Conservation (phyloP, 495 filamentous ascomycete species). For the Aspergillus biplanus region DNA sequence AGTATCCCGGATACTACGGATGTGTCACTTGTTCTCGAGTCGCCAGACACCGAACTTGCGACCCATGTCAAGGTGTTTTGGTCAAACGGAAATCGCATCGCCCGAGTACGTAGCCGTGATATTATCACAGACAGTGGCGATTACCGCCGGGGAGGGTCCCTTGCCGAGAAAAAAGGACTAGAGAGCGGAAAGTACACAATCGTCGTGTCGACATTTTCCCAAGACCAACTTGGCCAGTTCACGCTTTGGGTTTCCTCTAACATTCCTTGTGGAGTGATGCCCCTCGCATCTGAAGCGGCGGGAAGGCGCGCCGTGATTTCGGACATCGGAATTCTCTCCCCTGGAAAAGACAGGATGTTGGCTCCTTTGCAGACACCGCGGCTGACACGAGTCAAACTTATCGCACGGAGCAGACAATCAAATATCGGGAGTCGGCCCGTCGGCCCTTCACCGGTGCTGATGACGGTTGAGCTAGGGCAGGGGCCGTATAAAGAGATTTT, state of each 20-base stretch:
- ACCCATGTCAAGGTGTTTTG: conserved; percentile 85
- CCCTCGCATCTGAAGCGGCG: conserved; percentile 67
- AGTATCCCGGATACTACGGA: conserved; percentile 57
- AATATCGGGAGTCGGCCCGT: conserved; percentile 40
- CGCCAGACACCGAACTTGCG: conserved; percentile 68
- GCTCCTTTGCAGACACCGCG: conserved; percentile 54
- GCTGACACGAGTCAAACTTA: conserved; percentile 60
- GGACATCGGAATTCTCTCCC: conserved; percentile 50
- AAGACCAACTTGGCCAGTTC: conserved; percentile 74
- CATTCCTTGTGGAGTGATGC: conserved; percentile 51
- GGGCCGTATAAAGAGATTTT: conserved; percentile 67
- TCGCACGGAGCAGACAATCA: conserved; percentile 49
- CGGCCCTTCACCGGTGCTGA: conserved; percentile 59
- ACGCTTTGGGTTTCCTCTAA: conserved; percentile 70
- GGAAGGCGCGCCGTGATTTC: conserved; percentile 63
- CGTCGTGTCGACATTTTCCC: conserved; percentile 85
- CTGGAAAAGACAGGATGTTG: conserved; percentile 56
- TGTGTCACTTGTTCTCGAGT: conserved; percentile 73
- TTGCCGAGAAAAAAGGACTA: conserved; percentile 61
- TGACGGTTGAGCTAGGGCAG: conserved; percentile 69
- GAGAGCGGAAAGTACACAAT: conserved; percentile 79
- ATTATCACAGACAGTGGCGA: conserved; percentile 80
- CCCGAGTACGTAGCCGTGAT: conserved; percentile 69
- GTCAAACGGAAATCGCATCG: conserved; percentile 70
- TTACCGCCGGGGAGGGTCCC: conserved; percentile 77